Percentiles rank a stretch among this genome's conserved stretches.
Evolutionary conservation across 2,329 filamentous ascomycete genomes (phyloP).

Genomic region (Fonsecaea multimorphosa): DNA sequence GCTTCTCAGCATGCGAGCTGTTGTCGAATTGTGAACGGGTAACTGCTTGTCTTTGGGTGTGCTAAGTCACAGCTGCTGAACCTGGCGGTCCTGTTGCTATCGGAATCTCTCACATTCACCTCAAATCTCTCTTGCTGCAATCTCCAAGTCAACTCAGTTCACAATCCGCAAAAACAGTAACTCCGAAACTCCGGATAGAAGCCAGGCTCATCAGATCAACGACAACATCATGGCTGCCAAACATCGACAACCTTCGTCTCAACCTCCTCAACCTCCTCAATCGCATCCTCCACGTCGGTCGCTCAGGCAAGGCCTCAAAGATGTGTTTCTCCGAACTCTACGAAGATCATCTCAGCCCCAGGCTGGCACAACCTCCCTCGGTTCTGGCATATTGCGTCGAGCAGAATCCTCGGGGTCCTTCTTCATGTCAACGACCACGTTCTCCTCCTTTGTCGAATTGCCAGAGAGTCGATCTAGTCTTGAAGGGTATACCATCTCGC

Average conservation of each 20-base stretch:
- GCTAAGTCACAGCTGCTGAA: conserved; percentile 5
- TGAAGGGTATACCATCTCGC: conserved; percentile 29
- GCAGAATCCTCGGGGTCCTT: conserved; percentile 16
- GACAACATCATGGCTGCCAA: conserved; percentile 28
- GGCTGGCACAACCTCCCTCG: conserved; percentile 24
- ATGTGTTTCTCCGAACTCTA: conserved; percentile 34
- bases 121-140: background rate
- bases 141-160: background rate
- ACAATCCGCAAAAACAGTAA: conserved; percentile 5
- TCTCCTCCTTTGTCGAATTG: conserved; percentile 28
- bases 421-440: conserved; percentile 24
- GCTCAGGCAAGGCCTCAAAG: conserved; percentile 37
- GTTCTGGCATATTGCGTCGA: conserved; percentile 36
- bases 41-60: conserved; percentile 14
- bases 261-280: background rate
- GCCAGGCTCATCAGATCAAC: background rate
- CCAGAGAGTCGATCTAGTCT: conserved; percentile 29
- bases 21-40: background rate
- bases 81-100: background rate
- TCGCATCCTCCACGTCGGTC: conserved; percentile 29
- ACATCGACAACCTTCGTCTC: conserved; percentile 17
- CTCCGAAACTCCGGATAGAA: background rate
- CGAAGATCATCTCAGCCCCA: conserved; percentile 22
- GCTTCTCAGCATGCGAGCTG: conserved; percentile 6
- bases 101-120: conserved; percentile 1